These are phyloP conservation scores for Scenedesmus sp. DNA, from an alignment of 163 green algal species.

Conservation along the genomic window DNA sequence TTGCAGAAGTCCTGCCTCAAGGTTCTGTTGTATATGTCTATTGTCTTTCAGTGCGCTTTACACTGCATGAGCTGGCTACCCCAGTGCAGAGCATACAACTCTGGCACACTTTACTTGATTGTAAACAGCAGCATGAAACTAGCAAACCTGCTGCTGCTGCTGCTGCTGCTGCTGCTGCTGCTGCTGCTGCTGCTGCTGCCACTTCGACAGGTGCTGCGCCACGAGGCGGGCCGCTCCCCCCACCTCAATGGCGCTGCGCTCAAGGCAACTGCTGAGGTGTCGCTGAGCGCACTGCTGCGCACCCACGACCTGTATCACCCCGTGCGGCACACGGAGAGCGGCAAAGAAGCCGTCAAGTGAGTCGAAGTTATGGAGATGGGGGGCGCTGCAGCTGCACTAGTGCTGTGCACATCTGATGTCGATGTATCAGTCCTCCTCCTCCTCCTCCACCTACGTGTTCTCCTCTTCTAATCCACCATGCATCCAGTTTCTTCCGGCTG, in stretches of 20 bases:
- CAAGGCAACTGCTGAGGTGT: background rate
- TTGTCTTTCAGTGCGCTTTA: too few relatives aligned
- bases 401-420: background rate
- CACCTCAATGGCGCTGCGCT: background rate
- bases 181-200: slow-evolving; percentile 39
- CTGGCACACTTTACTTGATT: background rate
- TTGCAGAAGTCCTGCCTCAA: too few relatives aligned
- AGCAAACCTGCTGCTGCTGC: background rate
- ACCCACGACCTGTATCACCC: slow-evolving; percentile 33
- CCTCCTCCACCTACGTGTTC: too few relatives aligned
- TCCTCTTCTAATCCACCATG: too few relatives aligned
- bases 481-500: too few relatives aligned
- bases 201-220: slow-evolving; percentile 2
- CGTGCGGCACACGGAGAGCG: background rate
- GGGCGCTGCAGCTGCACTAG: background rate
- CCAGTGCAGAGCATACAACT: too few relatives aligned
- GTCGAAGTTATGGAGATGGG: background rate
- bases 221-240: slow-evolving; percentile 5
- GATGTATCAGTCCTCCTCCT: too few relatives aligned
- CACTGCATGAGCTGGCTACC: background rate
- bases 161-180: slow-evolving; percentile 8
- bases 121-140: background rate
- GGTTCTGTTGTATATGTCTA: too few relatives aligned
- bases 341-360: slow-evolving; percentile 6
- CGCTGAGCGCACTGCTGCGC: slow-evolving; percentile 16